These are phyloP conservation scores for Filosporella fistucella DNA, from an alignment of 495 filamentous ascomycete genomes.

Conservation along the genomic window DNA sequence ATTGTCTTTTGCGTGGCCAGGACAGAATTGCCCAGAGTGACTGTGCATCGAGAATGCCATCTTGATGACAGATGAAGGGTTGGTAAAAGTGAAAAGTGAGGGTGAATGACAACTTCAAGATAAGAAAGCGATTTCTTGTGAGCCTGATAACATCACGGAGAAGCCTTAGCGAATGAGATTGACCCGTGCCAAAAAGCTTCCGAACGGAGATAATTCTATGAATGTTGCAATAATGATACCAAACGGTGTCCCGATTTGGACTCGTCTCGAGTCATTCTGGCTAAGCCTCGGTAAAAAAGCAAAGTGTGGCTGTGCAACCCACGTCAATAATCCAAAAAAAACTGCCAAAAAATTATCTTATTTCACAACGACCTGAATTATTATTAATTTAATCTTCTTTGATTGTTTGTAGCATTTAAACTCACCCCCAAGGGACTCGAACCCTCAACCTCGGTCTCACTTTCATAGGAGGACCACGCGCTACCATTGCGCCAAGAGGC, in stretches of 20 bases:
- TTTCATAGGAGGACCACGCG: slow-evolving; percentile 29
- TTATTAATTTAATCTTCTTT: too few relatives aligned
- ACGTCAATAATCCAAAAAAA: background rate
- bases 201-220: background rate
- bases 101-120: background rate
- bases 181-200: background rate
- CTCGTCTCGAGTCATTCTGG: too few relatives aligned
- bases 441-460: slow-evolving; percentile 7
- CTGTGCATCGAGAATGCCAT: slow-evolving; percentile 99
- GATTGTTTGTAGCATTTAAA: background rate
- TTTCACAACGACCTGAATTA: background rate
- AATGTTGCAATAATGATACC: background rate
- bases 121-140: background rate
- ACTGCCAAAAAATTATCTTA: background rate
- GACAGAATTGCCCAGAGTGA: slow-evolving; percentile 97
- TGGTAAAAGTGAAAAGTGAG: background rate
- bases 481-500: slow-evolving; percentile 29
- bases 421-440: slow-evolving; percentile 33
- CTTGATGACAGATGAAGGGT: background rate
- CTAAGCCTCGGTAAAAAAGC: too few relatives aligned
- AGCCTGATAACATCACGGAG: background rate
- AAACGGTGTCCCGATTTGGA: background rate
- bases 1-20: slow-evolving; percentile 74
- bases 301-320: too few relatives aligned
- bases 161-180: background rate